A percentile compares a stretch with the other conserved stretches of the same genome.
Conservation (phyloP, 2,329 filamentous ascomycete species). For the Sporothrix curviconia region DNA sequence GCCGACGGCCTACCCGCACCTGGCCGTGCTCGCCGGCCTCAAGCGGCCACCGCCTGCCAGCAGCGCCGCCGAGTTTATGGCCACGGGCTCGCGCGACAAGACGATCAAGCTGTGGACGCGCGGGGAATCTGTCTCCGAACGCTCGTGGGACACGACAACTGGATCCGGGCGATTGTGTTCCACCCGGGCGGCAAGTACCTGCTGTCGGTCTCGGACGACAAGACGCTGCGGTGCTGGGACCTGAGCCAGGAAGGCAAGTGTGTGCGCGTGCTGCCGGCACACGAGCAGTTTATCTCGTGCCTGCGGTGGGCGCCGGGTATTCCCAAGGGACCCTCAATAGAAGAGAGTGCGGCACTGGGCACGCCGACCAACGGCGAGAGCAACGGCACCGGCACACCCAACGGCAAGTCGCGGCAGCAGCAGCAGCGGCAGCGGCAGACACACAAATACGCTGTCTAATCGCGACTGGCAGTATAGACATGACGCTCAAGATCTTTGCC, state of each 20-base stretch:
- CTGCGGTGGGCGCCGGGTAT: conserved; percentile 80
- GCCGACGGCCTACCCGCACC: conserved; percentile 65
- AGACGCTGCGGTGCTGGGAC: conserved; percentile 91
- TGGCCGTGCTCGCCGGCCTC: conserved; percentile 70
- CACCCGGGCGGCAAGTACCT: conserved; percentile 90
- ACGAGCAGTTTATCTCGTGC: conserved; percentile 79
- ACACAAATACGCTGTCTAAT: conserved; percentile 75
- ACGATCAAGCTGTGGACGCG: conserved; percentile 81
- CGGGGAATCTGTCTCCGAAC: conserved; percentile 80
- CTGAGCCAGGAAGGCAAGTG: conserved; percentile 83
- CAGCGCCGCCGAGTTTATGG: conserved; percentile 79
- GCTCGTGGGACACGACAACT: conserved; percentile 85
- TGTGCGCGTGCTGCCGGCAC: conserved; percentile 71
- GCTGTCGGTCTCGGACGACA: conserved; percentile 80
- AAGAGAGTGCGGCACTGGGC: conserved; percentile 16
- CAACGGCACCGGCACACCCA: conserved; percentile 33
- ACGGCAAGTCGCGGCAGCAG: conserved; percentile 16
- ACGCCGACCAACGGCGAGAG: conserved; percentile 10
- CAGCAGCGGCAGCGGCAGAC: conserved; percentile 27
- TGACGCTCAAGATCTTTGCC: conserved; percentile 73
- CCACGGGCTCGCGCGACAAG: conserved; percentile 85
- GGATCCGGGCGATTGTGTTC: conserved; percentile 80
- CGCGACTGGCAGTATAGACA: conserved; percentile 79
- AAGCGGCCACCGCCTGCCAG: conserved; percentile 72
- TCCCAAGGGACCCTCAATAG: conserved; percentile 49